Base-by-base conservation (phyloP, 2,329 filamentous ascomycete species). In the Decorospora gaudefroyi region DNA sequence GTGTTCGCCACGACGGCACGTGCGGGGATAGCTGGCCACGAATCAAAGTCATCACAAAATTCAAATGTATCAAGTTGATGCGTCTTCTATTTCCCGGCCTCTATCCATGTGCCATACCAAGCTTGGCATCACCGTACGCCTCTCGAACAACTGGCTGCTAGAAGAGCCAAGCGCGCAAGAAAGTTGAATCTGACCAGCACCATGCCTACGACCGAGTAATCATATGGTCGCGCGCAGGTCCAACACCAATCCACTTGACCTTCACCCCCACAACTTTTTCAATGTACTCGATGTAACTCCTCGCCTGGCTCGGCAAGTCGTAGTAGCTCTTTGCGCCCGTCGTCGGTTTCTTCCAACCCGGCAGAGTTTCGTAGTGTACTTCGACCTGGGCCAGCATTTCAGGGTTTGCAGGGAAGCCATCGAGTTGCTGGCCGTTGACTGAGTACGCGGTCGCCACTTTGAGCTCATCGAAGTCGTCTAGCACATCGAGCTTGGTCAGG, bases 361-460 rank as follows among this genome's bases (percentile, higher is more conserved):
- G 77, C 46, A 90, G 69, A 39, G 83, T 85, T 59, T 83, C 76
- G 71, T 90, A 90, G 25, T 82, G 76, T 12, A 87, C 82, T 61
- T 86, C 79, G 41, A 82, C 77, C 38, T 75, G 73, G 18, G 79
- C 78, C 11, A 89, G 74, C 23, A 78, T 67, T 28, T 76, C 72
- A 11, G 83, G 76, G 59, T 86, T 80, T 6, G 84, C 83, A 4
- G 82, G 87, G 77, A 87, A 89, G 9, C 78, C 81, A 12, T 79
- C 75, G 8, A 86, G 69, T 42, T 74, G 72, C 61, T 79, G 64
- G 29, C 80, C 81, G 36, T 80, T 77, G 62, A 80, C 56, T 9
- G 74, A 74, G 73, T 95, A 95, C 2, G 81, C 83, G 10, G 86
- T 81, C 12, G 86, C 87, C 36, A 88, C 77, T 69, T 90, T 87